Evolutionary conservation across 2,329 filamentous ascomycete species (phyloP).

Genomic region (Fragosphaeria purpurea): DNA sequence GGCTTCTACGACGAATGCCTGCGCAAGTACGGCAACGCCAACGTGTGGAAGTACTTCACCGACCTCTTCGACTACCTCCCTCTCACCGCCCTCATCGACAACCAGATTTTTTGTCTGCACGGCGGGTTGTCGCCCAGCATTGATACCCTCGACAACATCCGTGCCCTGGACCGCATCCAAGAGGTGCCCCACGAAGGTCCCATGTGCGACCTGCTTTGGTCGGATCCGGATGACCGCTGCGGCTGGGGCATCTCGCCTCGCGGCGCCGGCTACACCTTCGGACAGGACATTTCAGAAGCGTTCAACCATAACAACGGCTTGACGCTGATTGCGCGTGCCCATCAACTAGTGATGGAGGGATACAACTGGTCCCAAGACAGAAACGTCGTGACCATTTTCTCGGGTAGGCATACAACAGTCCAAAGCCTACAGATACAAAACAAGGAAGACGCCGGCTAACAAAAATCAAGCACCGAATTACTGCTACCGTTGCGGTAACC

Average conservation of each 20-base stretch:
- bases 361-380: conserved; percentile 99
- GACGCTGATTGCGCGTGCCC: conserved; percentile 88
- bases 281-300: conserved; percentile 94
- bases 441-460: not conserved
- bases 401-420: conserved; percentile 45
- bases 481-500: conserved; percentile 98
- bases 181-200: conserved; percentile 97
- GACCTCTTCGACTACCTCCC: conserved; percentile 98
- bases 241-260: conserved; percentile 94
- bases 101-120: conserved; percentile 98
- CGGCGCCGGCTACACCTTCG: conserved; percentile 90
- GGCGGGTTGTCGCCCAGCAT: conserved; percentile 94
- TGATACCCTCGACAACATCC: conserved; percentile 90
- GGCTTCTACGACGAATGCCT: conserved; percentile 99
- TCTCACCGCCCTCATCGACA: conserved; percentile 93
- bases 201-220: conserved; percentile 98
- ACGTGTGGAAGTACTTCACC: conserved; percentile 99
- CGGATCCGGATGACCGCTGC: conserved; percentile 91
- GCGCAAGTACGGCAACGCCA: conserved; percentile 97
- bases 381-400: conserved; percentile 98
- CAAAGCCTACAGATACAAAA: not conserved
- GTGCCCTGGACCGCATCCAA: conserved; percentile 90
- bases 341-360: conserved; percentile 98
- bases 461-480: conserved; percentile 63
- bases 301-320: conserved; percentile 99